phyloP scores from a whole-genome alignment of 306 rosid genomes.

The Fragaria vesca region DNA sequence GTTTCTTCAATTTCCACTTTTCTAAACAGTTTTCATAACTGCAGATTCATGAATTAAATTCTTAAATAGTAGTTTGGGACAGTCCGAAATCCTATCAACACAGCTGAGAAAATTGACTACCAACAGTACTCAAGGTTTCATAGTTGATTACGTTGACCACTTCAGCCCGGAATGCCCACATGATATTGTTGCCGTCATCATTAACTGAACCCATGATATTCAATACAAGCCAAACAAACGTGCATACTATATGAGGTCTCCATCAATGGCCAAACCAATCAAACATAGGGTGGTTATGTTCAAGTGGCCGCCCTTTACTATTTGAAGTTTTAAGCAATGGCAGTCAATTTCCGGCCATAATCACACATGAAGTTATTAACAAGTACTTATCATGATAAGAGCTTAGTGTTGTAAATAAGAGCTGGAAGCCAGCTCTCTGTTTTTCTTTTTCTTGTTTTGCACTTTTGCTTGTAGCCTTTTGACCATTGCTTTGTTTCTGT shows the following conservation, averaged over 20 bases:
- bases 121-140: not conserved
- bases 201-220: not conserved
- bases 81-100: too few species aligned
- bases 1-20: not conserved
- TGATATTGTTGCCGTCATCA: not conserved
- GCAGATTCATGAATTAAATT: not conserved
- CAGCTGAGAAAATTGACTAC: conserved; percentile 4
- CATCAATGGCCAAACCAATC: not conserved
- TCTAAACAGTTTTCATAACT: not conserved
- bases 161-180: not conserved
- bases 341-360: not conserved
- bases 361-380: not conserved
- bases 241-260: not conserved
- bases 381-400: not conserved
- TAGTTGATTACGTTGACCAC: not conserved
- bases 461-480: too few species aligned
- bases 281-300: too few species aligned
- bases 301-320: not conserved
- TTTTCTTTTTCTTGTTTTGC: too few species aligned
- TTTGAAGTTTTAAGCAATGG: not conserved
- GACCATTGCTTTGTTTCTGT: too few species aligned
- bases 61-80: not conserved
- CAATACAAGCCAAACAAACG: not conserved
- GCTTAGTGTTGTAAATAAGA: too few species aligned
- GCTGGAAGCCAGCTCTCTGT: too few species aligned